These are phyloP conservation scores for Raphidocelis subcapitata DNA, from an alignment of 139 green algal species.

Conservation along the genomic window DNA sequence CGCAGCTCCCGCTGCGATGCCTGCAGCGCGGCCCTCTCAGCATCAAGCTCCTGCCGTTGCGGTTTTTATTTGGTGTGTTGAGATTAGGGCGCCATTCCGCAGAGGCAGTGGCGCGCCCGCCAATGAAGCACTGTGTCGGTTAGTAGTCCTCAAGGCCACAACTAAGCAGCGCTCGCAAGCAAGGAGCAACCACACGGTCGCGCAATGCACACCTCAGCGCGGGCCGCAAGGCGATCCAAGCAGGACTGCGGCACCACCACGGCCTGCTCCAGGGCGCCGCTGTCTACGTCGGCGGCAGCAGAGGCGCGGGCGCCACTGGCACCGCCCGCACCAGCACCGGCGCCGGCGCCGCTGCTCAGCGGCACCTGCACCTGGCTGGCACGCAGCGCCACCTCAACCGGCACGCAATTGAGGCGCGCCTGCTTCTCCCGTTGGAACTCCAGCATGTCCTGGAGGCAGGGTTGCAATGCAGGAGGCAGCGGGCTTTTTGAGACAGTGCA, in stretches of 20 bases:
- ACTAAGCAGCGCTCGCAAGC: too few relatives aligned
- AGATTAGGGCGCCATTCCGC: too few relatives aligned
- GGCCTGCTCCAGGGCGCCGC: too few relatives aligned
- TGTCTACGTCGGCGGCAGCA: too few relatives aligned
- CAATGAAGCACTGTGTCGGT: not conserved
- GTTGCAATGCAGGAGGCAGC: not conserved
- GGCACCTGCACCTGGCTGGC: slow-evolving; percentile 58
- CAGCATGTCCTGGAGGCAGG: slow-evolving; percentile 49
- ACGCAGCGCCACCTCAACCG: slow-evolving; percentile 58
- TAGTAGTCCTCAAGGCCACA: too few relatives aligned
- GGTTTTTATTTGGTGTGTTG: too few relatives aligned
- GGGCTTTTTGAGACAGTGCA: not conserved
- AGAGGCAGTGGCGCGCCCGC: not conserved
- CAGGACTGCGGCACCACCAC: too few relatives aligned
- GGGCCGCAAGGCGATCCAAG: too few relatives aligned
- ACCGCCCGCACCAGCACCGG: not conserved
- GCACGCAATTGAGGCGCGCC: slow-evolving; percentile 65
- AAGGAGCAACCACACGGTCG: too few relatives aligned
- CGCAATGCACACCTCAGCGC: too few relatives aligned
- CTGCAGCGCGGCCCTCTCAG: slow-evolving; percentile 62
- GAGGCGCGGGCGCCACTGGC: not conserved
- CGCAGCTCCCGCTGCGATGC: slow-evolving; percentile 59
- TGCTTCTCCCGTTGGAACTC: slow-evolving; percentile 90
- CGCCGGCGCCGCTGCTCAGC: slow-evolving; percentile 38
- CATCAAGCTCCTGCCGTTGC: slow-evolving; percentile 57